Evolutionary conservation across 225 moss, liverwort and hornwort genomes (phyloP).

Genomic region (Pseudoscleropodium purum): DNA sequence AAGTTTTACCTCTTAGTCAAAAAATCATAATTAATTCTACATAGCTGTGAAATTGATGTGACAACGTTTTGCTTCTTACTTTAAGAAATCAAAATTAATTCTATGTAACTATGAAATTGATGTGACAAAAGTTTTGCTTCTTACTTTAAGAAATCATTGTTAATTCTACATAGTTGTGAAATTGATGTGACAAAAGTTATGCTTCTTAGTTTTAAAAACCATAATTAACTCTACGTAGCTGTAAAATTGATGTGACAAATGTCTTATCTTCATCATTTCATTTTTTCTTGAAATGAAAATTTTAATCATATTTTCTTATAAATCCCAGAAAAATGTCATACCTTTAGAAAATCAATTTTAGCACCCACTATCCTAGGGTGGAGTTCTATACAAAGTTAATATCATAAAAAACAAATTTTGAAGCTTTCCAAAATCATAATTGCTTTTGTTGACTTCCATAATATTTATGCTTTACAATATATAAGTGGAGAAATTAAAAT

Average conservation of each 20-base stretch:
- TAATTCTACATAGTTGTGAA: too few relatives aligned
- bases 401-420: neutral
- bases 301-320: neutral
- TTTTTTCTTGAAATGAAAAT: neutral
- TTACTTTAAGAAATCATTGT: too few relatives aligned
- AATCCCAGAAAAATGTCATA: neutral
- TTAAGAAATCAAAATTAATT: too few relatives aligned
- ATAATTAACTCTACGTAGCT: neutral
- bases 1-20: too few relatives aligned
- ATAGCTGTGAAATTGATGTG: too few relatives aligned
- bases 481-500: neutral
- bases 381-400: neutral
- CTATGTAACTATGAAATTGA: too few relatives aligned
- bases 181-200: too few relatives aligned
- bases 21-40: too few relatives aligned
- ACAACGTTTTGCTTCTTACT: too few relatives aligned
- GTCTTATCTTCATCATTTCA: neutral
- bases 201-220: neutral
- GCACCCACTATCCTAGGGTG: fast-evolving
- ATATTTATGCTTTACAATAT: neutral
- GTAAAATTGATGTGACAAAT: neutral
- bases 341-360: neutral
- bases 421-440: neutral
- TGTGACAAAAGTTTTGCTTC: too few relatives aligned
- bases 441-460: neutral